phyloP scores from a whole-genome alignment of 805 yeast species.

The Ogataea philodendri region DNA sequence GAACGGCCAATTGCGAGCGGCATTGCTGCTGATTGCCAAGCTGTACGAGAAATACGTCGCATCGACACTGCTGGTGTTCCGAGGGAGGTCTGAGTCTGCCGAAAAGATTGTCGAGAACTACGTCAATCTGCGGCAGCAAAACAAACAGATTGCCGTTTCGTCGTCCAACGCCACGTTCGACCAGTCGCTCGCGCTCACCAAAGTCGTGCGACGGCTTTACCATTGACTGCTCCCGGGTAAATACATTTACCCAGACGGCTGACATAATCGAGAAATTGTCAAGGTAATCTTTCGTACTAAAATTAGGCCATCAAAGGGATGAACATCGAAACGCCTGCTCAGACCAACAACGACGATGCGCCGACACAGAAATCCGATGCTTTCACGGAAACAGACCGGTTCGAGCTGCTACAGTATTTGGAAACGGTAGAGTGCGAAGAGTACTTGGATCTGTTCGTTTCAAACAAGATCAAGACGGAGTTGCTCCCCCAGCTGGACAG shows the following conservation, averaged over 20 bases:
- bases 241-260: constrained; percentile 2
- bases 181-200: constrained; percentile 19
- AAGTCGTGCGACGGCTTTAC: constrained; percentile 18
- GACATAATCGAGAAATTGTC: too few relatives aligned
- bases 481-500: constrained; percentile 60
- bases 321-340: too few relatives aligned
- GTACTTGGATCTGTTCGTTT: constrained; percentile 30
- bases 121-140: constrained; percentile 7
- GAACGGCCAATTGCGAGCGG: constrained; percentile 5
- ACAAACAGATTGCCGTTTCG: constrained; percentile 11
- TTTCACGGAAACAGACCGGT: constrained; percentile 17
- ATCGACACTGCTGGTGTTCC: constrained; percentile 1
- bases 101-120: constrained; percentile 16
- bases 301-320: too few relatives aligned
- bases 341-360: constrained; percentile 7
- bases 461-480: constrained; percentile 56
- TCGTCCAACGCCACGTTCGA: constrained; percentile 9
- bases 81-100: constrained; percentile 2
- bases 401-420: constrained; percentile 21
- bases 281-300: too few relatives aligned
- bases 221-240: too few relatives aligned
- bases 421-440: constrained; percentile 28
- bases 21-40: constrained; percentile 4
- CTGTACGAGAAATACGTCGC: constrained; percentile 6
- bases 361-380: constrained; percentile 4